Percentiles rank a stretch among this genome's conserved stretches.
phyloP scores from a whole-genome alignment of 495 filamentous ascomycete species.

The Rostrohypoxylon terebratum region DNA sequence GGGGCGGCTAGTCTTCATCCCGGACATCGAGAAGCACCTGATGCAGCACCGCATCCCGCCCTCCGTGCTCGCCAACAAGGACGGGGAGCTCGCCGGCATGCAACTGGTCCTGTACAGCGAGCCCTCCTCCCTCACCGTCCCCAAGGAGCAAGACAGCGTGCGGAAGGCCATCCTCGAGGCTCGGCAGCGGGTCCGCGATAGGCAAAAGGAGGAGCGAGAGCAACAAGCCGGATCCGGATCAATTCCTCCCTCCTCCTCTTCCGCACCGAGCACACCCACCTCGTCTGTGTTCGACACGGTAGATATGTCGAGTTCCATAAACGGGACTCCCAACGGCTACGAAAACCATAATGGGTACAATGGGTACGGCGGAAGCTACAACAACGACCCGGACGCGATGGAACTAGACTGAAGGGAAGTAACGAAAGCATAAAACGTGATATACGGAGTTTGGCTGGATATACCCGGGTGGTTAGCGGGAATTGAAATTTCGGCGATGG shows the following conservation, averaged over 20 bases:
- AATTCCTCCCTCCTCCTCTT: background rate
- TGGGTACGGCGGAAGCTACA: slow-evolving; percentile 4
- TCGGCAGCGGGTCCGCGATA: slow-evolving; percentile 71
- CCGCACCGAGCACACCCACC: background rate
- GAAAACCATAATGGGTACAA: slow-evolving; percentile 1
- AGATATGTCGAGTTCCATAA: background rate
- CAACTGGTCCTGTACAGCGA: slow-evolving; percentile 86
- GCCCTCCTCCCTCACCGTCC: slow-evolving; percentile 79
- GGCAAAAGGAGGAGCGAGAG: slow-evolving; percentile 46
- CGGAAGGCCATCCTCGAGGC: slow-evolving; percentile 88
- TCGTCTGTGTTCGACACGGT: background rate
- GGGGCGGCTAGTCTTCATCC: slow-evolving; percentile 75
- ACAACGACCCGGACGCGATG: slow-evolving; percentile 74
- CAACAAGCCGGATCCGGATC: background rate
- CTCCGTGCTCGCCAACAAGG: slow-evolving; percentile 66
- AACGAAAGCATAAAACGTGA: slow-evolving; percentile 10
- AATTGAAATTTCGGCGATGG: slow-evolving; percentile 6
- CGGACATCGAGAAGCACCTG: slow-evolving; percentile 85
- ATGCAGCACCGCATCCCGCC: slow-evolving; percentile 72
- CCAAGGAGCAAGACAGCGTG: slow-evolving; percentile 82
- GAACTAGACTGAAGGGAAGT: slow-evolving; percentile 68
- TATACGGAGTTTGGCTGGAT: slow-evolving; percentile 39
- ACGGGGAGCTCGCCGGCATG: slow-evolving; percentile 62
- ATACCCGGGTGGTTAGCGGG: slow-evolving; percentile 40
- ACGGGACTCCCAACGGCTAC: slow-evolving; percentile 20